These are phyloP conservation scores for Beta lomatogona DNA, from an alignment of 179 eudicot genomes.

Conservation along the genomic window DNA sequence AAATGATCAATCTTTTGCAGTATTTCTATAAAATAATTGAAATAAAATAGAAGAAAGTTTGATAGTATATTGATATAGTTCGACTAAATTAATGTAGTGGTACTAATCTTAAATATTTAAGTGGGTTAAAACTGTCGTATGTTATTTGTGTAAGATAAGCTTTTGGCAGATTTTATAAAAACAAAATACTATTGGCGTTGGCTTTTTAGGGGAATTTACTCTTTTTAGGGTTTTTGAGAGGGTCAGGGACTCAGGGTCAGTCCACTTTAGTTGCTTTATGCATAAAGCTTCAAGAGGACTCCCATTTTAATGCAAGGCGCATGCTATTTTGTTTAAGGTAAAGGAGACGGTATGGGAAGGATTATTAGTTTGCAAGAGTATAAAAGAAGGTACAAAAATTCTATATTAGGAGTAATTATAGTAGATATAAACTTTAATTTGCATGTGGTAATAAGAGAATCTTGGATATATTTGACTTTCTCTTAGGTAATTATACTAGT, in stretches of 20 bases:
- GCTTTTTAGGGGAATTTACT: constrained; percentile 3
- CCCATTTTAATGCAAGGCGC: constrained; percentile 27
- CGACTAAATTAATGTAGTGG: not conserved
- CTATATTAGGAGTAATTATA: not conserved
- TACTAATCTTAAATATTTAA: not conserved
- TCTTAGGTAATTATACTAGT: too few relatives aligned
- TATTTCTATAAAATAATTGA: too few relatives aligned
- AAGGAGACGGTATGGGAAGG: constrained; percentile 6
- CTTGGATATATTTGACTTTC: too few relatives aligned
- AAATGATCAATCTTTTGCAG: not conserved
- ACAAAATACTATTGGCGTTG: not conserved
- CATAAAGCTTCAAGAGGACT: constrained; percentile 25
- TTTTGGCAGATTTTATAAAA: not conserved
- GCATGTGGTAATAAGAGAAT: not conserved
- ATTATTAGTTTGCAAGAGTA: not conserved
- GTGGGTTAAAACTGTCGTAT: constrained; percentile 15
- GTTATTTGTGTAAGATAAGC: constrained; percentile 27
- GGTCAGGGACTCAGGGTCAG: constrained; percentile 11
- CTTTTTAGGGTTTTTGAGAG: constrained; percentile 16
- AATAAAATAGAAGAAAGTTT: not conserved
- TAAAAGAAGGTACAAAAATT: not conserved
- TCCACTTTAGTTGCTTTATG: constrained; percentile 26
- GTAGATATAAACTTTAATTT: not conserved
- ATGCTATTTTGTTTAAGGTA: constrained; percentile 11
- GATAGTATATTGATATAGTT: not conserved